Percentiles rank a stretch among this genome's conserved stretches.
Evolutionary conservation across 1,284 basidiomycete genomes (phyloP).

Genomic region (Leccinum variabile): DNA sequence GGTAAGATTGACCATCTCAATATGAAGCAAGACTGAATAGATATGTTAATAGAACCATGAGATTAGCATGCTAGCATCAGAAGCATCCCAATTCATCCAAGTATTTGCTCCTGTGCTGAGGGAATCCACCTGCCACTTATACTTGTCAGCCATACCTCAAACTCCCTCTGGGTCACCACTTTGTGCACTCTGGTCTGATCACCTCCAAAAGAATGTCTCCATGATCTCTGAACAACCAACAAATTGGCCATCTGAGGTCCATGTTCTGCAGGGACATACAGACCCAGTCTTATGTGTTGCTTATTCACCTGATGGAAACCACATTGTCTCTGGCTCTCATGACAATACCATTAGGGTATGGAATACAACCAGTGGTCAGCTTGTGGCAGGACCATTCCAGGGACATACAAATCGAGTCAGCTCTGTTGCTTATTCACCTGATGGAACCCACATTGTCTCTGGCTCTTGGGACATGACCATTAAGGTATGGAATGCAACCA

Average conservation of each 20-base stretch:
- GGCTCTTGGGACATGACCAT: background rate
- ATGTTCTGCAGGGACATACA: background rate
- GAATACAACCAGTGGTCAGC: background rate
- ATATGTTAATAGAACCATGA: background rate
- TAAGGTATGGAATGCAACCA: background rate
- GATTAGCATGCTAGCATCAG: background rate
- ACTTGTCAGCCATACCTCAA: background rate
- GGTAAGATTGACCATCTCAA: background rate
- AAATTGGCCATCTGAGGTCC: background rate
- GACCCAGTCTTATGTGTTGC: accelerated
- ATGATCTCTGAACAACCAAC: background rate
- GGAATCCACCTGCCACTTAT: background rate
- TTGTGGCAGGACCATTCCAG: background rate
- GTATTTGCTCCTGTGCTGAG: background rate
- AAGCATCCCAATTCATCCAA: background rate
- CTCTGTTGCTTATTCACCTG: no score
- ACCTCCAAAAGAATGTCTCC: background rate
- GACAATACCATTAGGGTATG: no score
- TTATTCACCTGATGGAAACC: no score
- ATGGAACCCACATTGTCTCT: no score
- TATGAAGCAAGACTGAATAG: no score
- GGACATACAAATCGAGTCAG: background rate
- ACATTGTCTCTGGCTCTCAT: no score
- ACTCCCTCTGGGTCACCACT: background rate
- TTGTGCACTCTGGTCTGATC: background rate